Conservation (phyloP, 208 protist genomes). For the Trypanosoma rangeli region DNA sequence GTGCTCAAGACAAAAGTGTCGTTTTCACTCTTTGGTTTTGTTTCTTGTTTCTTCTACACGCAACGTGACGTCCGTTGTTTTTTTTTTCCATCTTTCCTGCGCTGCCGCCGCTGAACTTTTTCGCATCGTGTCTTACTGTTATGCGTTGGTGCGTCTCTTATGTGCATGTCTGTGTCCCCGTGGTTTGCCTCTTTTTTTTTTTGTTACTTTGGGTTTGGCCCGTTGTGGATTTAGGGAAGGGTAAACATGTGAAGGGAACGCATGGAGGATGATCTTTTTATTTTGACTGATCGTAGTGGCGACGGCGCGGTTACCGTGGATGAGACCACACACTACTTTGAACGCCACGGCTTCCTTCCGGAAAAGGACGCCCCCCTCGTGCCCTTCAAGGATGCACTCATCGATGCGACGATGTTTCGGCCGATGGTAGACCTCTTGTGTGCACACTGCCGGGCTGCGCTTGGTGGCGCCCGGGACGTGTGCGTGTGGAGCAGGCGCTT, state of each 20-base stretch:
- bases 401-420: conserved; percentile 2
- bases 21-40: no score
- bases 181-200: not conserved
- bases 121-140: no score
- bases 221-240: not conserved
- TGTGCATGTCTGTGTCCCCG: no score
- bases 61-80: no score
- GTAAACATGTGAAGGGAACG: not conserved
- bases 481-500: conserved; percentile 18
- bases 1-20: no score
- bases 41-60: no score
- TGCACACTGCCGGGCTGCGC: not conserved
- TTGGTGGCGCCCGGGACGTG: conserved; percentile 6
- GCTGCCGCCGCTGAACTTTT: no score
- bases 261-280: conserved; percentile 23
- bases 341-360: conserved; percentile 5
- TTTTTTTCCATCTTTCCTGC: no score
- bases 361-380: not conserved
- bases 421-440: not conserved
- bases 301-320: conserved; percentile 8
- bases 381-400: not conserved
- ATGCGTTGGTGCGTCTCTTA: no score
- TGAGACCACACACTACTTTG: conserved; percentile 9
- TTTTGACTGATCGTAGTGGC: conserved; percentile 12
- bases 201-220: no score